Percentiles rank a stretch among this genome's conserved stretches.
These are phyloP conservation scores for Aureobasidium sp. DNA, from an alignment of 2,329 filamentous ascomycete species.

Conservation along the genomic window DNA sequence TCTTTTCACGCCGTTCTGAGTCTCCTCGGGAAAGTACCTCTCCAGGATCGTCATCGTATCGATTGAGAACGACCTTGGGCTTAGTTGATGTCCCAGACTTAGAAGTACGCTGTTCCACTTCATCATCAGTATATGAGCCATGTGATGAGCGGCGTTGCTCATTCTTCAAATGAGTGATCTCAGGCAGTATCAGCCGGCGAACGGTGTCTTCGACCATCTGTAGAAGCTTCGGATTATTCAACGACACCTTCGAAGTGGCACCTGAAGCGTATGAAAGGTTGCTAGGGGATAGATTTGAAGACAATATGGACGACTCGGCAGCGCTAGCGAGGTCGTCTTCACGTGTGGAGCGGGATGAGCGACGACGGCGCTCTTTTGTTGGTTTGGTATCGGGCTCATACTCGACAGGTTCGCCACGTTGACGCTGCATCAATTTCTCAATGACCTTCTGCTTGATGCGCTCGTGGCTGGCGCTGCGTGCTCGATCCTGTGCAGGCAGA, in stretches of 20 bases:
- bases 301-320: slow-evolving; percentile 54
- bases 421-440: slow-evolving; percentile 52
- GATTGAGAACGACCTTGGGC: slow-evolving; percentile 52
- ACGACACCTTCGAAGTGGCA: slow-evolving; percentile 49
- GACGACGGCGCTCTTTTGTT: slow-evolving; percentile 22
- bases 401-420: slow-evolving; percentile 34
- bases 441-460: slow-evolving; percentile 60
- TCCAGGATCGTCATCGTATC: slow-evolving; percentile 49
- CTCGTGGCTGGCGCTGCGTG: slow-evolving; percentile 57
- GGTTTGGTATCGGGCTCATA: slow-evolving; percentile 24
- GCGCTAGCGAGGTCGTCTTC: slow-evolving; percentile 44
- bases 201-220: slow-evolving; percentile 93
- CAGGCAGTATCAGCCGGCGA: slow-evolving; percentile 77
- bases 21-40: slow-evolving; percentile 47
- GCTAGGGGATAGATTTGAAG: slow-evolving; percentile 46
- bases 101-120: slow-evolving; percentile 44
- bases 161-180: slow-evolving; percentile 83
- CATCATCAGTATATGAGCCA: slow-evolving; percentile 49
- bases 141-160: slow-evolving; percentile 68
- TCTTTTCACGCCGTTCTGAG: slow-evolving; percentile 40
- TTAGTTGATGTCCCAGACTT: slow-evolving; percentile 52
- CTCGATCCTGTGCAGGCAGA: slow-evolving; percentile 47
- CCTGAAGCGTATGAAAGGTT: slow-evolving; percentile 52
- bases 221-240: slow-evolving; percentile 85
- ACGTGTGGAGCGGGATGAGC: slow-evolving; percentile 38